Percentiles rank a stretch among this genome's conserved stretches.
These are phyloP conservation scores for Panellus pusillus DNA, from an alignment of 768 basidiomycete species.

Conservation along the genomic window DNA sequence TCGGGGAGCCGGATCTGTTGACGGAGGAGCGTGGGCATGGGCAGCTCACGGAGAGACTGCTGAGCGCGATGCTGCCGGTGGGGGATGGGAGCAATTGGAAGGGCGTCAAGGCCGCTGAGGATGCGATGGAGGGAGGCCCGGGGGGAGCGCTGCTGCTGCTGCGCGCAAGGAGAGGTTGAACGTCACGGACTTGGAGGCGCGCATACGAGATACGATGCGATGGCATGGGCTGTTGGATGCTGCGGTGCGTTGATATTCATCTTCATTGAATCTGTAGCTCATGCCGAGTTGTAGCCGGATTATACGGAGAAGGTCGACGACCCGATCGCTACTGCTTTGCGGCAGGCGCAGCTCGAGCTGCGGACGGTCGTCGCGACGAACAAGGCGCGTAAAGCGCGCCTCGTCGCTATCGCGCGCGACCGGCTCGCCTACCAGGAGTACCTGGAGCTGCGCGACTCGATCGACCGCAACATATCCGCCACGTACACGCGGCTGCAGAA, in stretches of 20 bases:
- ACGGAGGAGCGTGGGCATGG: slow-evolving; percentile 84
- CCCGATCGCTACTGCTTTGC: slow-evolving; percentile 87
- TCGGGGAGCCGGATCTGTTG: slow-evolving; percentile 68
- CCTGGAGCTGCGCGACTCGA: slow-evolving; percentile 74
- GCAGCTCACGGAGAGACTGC: slow-evolving; percentile 81
- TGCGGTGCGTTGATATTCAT: slow-evolving; percentile 52
- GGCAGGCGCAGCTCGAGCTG: slow-evolving; percentile 83
- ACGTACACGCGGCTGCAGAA: slow-evolving; percentile 81
- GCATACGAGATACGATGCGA: slow-evolving; percentile 74
- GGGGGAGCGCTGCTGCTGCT: slow-evolving; percentile 75
- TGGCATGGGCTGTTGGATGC: slow-evolving; percentile 70
- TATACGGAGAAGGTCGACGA: slow-evolving; percentile 85
- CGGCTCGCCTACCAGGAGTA: slow-evolving; percentile 93
- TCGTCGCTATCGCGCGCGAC: slow-evolving; percentile 77
- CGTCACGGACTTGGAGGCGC: slow-evolving; percentile 75
- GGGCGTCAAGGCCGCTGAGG: slow-evolving; percentile 81
- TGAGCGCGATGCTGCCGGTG: slow-evolving; percentile 71
- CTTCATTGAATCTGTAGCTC: neutral
- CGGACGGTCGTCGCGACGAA: slow-evolving; percentile 77
- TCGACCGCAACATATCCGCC: slow-evolving; percentile 81
- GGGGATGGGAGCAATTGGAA: slow-evolving; percentile 67
- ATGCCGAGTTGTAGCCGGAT: slow-evolving; percentile 66
- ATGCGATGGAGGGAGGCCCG: slow-evolving; percentile 81
- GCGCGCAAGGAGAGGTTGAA: slow-evolving; percentile 74
- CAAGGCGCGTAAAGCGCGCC: slow-evolving; percentile 75